Base-by-base conservation (phyloP, 371 early-diverging fungal genomes). In the Syncephalastrum racemosum region DNA sequence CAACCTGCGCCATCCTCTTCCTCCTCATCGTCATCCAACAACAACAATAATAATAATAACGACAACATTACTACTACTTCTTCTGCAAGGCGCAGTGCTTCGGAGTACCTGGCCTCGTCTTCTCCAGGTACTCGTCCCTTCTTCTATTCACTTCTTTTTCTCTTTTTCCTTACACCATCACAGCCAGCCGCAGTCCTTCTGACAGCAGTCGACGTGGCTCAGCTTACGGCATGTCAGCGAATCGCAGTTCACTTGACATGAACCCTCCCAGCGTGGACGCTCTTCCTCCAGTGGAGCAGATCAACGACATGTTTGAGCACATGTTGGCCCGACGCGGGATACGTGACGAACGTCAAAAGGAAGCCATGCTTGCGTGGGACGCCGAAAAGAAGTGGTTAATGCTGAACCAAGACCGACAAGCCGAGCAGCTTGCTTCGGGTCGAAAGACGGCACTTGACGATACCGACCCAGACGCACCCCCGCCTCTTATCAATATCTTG, bases 271-370 rank as follows among this genome's bases (percentile, higher is more conserved):
- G 48, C 7, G 62, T 58, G 50, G 64, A 67, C 15, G 48, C 51
- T 2, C 45, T 72, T 19, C 76, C 76, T 3, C 46, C 72, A 8
- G 73, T 67, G 16, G 43, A 64, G 1, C 54, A 67, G 18, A 58
- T 77, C 6, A 63, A 77, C 23, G 40, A 48, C 15, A 47, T 73
- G 40, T 77, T 77, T 47, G 60, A 69, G 23, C 59, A 69, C 39
- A 73, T 77, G 73, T 73, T 77, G 22, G 77, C 66, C 24, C 68
- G 77, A 46, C 63, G 79, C 20, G 79, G 79, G 13, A 72, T 78
- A 45, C 66, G 69, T 39, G 75, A 78, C 44, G 60, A 66, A 27
- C 60, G 61, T 16, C 51, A 67, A 1, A 61, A 58, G 40, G 46
- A 52, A 25, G 63, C 43, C 24, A 79, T 79, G 79, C 59, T 62